Conservation (phyloP, 192 early-diverging fungal genomes). For the Globomyces pollinis-pini region DNA sequence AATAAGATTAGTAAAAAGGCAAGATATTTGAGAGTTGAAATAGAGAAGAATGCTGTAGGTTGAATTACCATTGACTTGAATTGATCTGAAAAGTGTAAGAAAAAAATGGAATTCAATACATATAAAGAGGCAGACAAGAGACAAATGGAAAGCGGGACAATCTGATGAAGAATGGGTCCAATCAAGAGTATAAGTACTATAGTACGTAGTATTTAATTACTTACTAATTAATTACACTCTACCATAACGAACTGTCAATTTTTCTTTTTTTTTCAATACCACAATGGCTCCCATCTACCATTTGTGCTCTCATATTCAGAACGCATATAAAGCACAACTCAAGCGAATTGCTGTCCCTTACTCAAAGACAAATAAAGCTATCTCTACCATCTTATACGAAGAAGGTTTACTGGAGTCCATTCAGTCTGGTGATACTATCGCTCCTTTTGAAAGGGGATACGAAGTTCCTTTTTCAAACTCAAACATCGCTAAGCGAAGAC, state of each 20-base stretch:
- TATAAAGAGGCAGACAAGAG: too few species aligned
- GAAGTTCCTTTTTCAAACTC: constrained; percentile 66
- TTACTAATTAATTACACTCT: too few species aligned
- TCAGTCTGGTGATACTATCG: constrained; percentile 65
- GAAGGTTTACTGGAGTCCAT: constrained; percentile 86
- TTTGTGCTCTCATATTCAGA: constrained; percentile 82
- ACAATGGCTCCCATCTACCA: constrained; percentile 74
- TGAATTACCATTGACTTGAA: constrained; percentile 4
- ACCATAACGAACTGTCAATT: too few species aligned
- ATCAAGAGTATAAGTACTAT: too few species aligned
- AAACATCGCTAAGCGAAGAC: constrained; percentile 72
- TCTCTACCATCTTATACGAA: constrained; percentile 78
- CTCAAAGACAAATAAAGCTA: constrained; percentile 77
- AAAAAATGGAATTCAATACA: too few species aligned
- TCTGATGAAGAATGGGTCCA: too few species aligned
- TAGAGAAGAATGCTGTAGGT: too few species aligned
- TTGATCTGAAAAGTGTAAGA: background rate
- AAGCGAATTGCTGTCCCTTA: constrained; percentile 72
- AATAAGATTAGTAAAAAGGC: constrained; percentile 1
- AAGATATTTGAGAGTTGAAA: too few species aligned
- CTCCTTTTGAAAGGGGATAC: constrained; percentile 53
- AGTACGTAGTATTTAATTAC: too few species aligned
- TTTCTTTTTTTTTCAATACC: background rate
- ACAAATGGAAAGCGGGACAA: too few species aligned
- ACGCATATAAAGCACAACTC: constrained; percentile 55